Conservation (phyloP, 768 basidiomycete species). For the Boletus subcaerulescens region DNA sequence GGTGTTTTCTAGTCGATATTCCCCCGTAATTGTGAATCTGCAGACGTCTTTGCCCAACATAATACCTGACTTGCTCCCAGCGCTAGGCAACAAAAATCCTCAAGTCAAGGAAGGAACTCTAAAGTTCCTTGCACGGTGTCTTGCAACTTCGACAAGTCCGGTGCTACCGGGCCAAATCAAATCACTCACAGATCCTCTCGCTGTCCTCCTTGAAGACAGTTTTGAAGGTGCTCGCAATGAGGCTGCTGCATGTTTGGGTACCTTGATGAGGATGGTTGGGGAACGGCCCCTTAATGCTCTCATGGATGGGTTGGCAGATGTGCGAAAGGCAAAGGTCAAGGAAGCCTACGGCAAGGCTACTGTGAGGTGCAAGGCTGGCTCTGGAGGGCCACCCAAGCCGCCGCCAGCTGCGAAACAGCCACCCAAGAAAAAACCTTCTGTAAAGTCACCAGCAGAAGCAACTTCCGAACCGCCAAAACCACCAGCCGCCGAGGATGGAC, state of each 20-base stretch:
- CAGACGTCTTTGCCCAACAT: conserved; percentile 81
- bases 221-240: conserved; percentile 87
- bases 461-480: conserved; percentile 18
- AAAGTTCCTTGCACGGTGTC: conserved; percentile 79
- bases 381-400: conserved; percentile 46
- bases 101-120: conserved; percentile 93
- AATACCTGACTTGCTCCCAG: conserved; percentile 74
- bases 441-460: conserved; percentile 28
- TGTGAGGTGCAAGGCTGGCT: conserved; percentile 82
- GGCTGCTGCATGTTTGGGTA: conserved; percentile 85
- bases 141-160: conserved; percentile 66
- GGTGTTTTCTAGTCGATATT: not conserved
- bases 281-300: conserved; percentile 86
- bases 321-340: conserved; percentile 88
- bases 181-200: conserved; percentile 72
- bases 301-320: conserved; percentile 81
- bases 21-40: conserved; percentile 1
- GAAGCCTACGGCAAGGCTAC: conserved; percentile 89
- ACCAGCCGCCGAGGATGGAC: conserved; percentile 8
- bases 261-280: conserved; percentile 95
- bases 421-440: conserved; percentile 35
- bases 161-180: conserved; percentile 78
- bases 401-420: conserved; percentile 32
- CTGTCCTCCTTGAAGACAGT: conserved; percentile 78
- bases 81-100: conserved; percentile 88